Evolutionary conservation across 2,329 filamentous ascomycete genomes (phyloP).

Genomic region (Tolypocladium nubicola): DNA sequence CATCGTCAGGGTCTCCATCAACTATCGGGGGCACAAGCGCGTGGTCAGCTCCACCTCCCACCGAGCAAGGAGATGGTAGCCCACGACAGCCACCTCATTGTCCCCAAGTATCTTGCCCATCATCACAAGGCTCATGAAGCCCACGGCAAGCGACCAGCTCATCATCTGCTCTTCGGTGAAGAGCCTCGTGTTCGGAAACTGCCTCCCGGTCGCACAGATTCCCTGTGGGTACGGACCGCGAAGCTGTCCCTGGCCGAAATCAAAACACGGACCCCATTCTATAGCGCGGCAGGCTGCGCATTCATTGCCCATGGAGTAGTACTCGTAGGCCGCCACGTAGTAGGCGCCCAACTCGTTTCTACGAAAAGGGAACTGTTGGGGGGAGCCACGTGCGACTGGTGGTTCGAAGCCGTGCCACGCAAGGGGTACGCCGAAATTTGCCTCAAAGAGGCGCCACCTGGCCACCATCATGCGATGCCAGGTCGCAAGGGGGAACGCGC

Average conservation of each 20-base stretch:
- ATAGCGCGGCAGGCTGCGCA: background rate
- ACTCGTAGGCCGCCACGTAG: background rate
- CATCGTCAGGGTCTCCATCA: background rate
- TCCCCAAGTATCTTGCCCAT: background rate
- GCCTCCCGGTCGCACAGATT: background rate
- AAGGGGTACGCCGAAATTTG: background rate
- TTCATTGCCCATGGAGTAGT: background rate
- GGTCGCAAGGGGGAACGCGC: background rate
- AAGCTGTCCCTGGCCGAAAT: background rate
- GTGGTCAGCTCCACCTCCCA: background rate
- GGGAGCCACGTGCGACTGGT: background rate
- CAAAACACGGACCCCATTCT: background rate
- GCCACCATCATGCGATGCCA: background rate
- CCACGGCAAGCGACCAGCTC: background rate
- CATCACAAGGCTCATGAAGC: background rate
- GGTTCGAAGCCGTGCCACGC: background rate
- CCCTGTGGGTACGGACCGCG: background rate
- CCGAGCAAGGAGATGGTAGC: background rate
- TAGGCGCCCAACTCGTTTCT: background rate
- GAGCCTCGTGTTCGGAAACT: background rate
- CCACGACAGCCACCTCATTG: background rate
- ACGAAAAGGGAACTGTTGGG: background rate
- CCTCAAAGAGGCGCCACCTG: background rate
- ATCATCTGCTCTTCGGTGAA: background rate
- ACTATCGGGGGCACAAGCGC: background rate